phyloP scores from a whole-genome alignment of 345 rosid genomes.

The Gossypium raimondii region DNA sequence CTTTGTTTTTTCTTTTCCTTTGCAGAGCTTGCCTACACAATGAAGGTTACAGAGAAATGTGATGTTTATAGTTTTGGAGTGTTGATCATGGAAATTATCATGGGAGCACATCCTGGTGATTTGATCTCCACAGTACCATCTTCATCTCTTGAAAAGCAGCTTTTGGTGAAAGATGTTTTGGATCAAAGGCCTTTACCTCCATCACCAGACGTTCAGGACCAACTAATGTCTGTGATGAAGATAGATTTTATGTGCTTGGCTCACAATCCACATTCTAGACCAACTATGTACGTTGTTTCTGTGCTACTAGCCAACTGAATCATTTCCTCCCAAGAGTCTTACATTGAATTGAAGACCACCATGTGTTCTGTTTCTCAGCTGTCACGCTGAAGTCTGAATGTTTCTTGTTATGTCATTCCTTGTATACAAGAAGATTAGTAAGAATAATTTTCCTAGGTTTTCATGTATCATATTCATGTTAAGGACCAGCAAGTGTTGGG shows the following conservation, averaged over 20 bases:
- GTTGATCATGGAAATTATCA: background rate
- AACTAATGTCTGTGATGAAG: background rate
- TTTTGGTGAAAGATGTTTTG: background rate
- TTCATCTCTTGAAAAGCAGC: background rate
- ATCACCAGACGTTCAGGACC: background rate
- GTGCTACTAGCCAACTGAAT: background rate
- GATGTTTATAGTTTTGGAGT: conserved; percentile 12
- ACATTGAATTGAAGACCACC: background rate
- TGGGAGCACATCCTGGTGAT: background rate
- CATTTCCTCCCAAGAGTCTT: background rate
- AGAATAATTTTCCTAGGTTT: too few relatives aligned
- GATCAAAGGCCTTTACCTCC: conserved; percentile 7
- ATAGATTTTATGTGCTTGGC: conserved; percentile 4
- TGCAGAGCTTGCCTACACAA: conserved; percentile 10
- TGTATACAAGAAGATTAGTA: background rate
- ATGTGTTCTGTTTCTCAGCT: background rate
- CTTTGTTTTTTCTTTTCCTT: background rate
- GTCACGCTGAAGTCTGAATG: background rate
- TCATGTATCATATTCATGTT: too few relatives aligned
- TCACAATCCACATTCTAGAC: background rate
- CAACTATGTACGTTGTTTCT: conserved; percentile 1
- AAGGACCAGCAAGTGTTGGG: too few relatives aligned
- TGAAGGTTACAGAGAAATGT: background rate
- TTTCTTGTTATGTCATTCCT: background rate
- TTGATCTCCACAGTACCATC: background rate